Evolutionary conservation across 1,284 basidiomycete species (phyloP).

Genomic region (Rhodofomes roseus): DNA sequence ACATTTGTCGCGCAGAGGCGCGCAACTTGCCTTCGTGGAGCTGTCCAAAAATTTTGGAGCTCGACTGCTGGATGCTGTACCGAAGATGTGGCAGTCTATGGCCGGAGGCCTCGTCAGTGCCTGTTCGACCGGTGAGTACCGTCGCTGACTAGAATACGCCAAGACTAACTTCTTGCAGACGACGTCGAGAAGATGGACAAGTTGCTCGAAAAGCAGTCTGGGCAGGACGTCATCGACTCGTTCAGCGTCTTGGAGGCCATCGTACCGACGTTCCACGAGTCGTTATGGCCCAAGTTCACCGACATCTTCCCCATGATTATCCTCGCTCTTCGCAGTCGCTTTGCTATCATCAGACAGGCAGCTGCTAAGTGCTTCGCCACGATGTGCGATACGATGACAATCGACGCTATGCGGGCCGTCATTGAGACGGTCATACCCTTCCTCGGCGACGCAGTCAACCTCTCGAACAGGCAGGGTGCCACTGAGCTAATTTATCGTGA

Average conservation of each 20-base stretch:
- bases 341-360: slow-evolving; percentile 86
- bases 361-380: slow-evolving; percentile 87
- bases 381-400: slow-evolving; percentile 82
- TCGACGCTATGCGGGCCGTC: slow-evolving; percentile 84
- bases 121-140: slow-evolving; percentile 54
- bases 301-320: slow-evolving; percentile 78
- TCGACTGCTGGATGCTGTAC: slow-evolving; percentile 71
- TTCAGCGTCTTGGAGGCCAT: slow-evolving; percentile 87
- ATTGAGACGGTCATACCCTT: slow-evolving; percentile 86
- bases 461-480: slow-evolving; percentile 84
- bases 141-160: slow-evolving; percentile 15
- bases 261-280: slow-evolving; percentile 70
- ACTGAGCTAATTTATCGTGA: slow-evolving; percentile 88
- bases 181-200: slow-evolving; percentile 53
- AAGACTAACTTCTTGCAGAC: slow-evolving; percentile 32
- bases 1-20: slow-evolving; percentile 75
- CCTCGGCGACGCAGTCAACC: slow-evolving; percentile 76
- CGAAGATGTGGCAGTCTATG: slow-evolving; percentile 95
- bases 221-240: slow-evolving; percentile 92
- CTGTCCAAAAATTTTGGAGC: slow-evolving; percentile 80
- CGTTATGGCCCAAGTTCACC: slow-evolving; percentile 66
- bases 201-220: slow-evolving; percentile 66
- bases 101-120: slow-evolving; percentile 71
- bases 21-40: slow-evolving; percentile 78
- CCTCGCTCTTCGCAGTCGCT: slow-evolving; percentile 77